Evolutionary conservation across 176 grass and related monocot species (phyloP), one percentile per base, ranked within the genome.

Genomic region (Musa troglodytarum): DNA sequence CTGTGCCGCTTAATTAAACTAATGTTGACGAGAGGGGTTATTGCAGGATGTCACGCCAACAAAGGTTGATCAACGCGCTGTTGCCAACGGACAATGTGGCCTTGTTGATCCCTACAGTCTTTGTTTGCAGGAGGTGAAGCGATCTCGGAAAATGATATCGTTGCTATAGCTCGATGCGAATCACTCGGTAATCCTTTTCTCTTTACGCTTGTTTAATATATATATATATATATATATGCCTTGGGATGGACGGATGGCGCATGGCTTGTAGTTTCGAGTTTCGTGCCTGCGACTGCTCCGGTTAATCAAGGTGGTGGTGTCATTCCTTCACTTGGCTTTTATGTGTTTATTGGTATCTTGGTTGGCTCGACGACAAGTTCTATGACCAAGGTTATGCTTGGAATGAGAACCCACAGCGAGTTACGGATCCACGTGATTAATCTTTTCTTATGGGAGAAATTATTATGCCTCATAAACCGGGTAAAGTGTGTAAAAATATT

Each of bases 91-190:
- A 74, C 22, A 52, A 26, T 10, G 71, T 17, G 22, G 52, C 6
- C 28, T 55, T 74, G 52, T 22, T 21, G 14, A 5, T 74, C 21
- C 22, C 12, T 23, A 11, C 11, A 1, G 71, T 74, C 12, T 17
- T 74, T 4, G 56, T 52, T 2, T 16, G 23, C 4, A 13, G 71
- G 71, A 55, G 20, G 9, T 55, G 10, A 26, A 16, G 51, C 20
- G 3, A 26, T 55, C 21, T 74, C 52, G 20, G 71, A 74, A 74
- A 52, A 74, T 55, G 71, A 74, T 24, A 52, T 74, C 9, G 50
- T 13, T 26, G 22, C 28, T 29, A 28, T 56, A 28, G 15, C 71
- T 22, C 51, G 29, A 29, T 57, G 71, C 52, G 22, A 74, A 74
- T 55, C 71, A 74, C 52, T 74, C 26, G 53, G 71, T 74, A 57